phyloP scores from a whole-genome alignment of 2,329 filamentous ascomycete species.

The Nannizzia gypsea region DNA sequence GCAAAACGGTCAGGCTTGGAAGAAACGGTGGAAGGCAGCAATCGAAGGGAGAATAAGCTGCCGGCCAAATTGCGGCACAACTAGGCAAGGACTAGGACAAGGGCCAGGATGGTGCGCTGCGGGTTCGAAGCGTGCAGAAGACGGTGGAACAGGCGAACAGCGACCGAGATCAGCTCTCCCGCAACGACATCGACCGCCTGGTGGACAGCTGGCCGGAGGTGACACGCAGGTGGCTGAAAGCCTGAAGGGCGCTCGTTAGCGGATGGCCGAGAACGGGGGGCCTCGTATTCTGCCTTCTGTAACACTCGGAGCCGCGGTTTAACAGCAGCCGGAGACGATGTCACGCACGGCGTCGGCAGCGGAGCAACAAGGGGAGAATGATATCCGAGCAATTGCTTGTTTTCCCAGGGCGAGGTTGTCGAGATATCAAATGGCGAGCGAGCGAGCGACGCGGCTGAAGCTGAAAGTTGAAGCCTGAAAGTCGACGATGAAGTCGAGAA shows the following conservation, averaged over 20 bases:
- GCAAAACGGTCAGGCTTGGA: background rate
- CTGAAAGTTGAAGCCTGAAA: background rate
- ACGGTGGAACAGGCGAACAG: background rate
- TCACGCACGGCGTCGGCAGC: background rate
- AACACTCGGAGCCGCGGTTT: background rate
- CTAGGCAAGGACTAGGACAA: conserved; percentile 1
- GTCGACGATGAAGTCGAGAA: background rate
- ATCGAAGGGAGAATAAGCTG: background rate
- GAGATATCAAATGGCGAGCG: background rate
- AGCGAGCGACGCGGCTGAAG: background rate
- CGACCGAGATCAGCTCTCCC: background rate
- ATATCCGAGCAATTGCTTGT: background rate
- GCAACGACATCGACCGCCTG: too few relatives aligned
- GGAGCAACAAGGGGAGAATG: background rate
- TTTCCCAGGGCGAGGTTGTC: background rate
- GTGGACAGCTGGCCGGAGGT: too few relatives aligned
- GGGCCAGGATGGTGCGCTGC: background rate
- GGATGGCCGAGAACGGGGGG: background rate
- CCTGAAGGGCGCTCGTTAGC: background rate
- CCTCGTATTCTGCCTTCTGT: background rate
- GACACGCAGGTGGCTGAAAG: background rate
- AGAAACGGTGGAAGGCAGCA: background rate
- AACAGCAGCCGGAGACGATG: background rate
- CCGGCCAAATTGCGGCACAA: background rate
- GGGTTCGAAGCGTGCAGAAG: conserved; percentile 2